Percentiles rank a stretch among this genome's conserved stretches.
phyloP scores from a whole-genome alignment of 305 asterid species.

The Caryopteris hybrid region DNA sequence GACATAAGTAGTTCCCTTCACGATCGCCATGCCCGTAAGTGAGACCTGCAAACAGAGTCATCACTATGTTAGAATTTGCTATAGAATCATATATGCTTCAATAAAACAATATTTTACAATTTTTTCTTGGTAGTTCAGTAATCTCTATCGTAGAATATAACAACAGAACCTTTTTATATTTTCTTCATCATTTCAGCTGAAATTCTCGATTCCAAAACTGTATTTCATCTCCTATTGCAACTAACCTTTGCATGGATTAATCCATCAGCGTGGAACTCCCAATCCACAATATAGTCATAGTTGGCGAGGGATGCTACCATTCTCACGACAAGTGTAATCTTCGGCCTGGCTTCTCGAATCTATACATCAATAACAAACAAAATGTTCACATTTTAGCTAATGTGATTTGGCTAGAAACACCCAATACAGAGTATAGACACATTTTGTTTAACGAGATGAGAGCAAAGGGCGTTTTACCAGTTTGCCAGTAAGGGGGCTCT shows the following conservation, averaged over 20 bases:
- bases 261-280: constrained; percentile 83
- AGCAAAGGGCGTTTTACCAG: constrained; percentile 22
- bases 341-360: constrained; percentile 73
- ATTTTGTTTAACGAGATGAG: neutral
- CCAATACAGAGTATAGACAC: neutral
- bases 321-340: constrained; percentile 51
- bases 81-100: no score
- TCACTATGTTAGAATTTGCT: neutral
- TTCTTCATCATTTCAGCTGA: no score
- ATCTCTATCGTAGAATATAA: no score
- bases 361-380: neutral
- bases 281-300: constrained; percentile 65
- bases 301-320: constrained; percentile 65
- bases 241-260: constrained; percentile 57
- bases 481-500: constrained; percentile 33
- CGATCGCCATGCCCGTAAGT: constrained; percentile 66
- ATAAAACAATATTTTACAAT: no score
- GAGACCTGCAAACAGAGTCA: constrained; percentile 36
- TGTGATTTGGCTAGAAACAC: no score
- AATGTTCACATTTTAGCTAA: neutral
- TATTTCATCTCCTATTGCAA: neutral
- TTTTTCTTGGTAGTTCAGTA: no score
- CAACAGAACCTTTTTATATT: no score
- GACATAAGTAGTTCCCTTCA: constrained; percentile 59
- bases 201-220: no score